These are phyloP conservation scores for Santalum album DNA, from an alignment of 164 flowering plant genomes.

Conservation along the genomic window DNA sequence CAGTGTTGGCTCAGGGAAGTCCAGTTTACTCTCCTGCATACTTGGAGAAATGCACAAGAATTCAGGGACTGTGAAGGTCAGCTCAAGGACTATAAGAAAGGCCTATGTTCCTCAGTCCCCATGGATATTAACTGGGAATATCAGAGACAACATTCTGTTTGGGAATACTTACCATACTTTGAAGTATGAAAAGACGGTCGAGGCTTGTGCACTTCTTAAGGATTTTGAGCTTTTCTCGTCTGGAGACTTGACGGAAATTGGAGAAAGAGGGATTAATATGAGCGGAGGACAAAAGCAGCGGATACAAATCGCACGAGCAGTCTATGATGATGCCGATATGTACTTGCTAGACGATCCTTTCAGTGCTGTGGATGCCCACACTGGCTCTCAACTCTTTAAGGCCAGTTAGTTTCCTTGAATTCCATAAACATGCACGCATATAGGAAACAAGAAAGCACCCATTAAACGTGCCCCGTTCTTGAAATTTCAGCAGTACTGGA, in stretches of 20 bases:
- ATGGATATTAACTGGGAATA: constrained; percentile 83
- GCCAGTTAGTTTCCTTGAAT: constrained; percentile 24
- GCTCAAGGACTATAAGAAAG: constrained; percentile 48
- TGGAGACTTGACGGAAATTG: constrained; percentile 89
- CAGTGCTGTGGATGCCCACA: constrained; percentile 99
- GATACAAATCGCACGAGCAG: constrained; percentile 94
- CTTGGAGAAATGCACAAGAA: constrained; percentile 77
- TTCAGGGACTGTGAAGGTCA: constrained; percentile 61
- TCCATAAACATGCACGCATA: too few species aligned
- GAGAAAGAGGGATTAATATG: constrained; percentile 97
- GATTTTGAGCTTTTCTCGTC: constrained; percentile 79
- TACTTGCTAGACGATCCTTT: constrained; percentile 96
- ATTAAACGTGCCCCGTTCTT: too few species aligned
- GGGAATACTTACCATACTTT: constrained; percentile 48
- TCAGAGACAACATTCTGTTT: constrained; percentile 76
- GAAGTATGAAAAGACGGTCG: constrained; percentile 54
- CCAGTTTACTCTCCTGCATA: constrained; percentile 75
- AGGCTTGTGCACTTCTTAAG: constrained; percentile 80
- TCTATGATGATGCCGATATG: constrained; percentile 90
- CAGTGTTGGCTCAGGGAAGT: constrained; percentile 91
- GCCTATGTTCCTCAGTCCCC: constrained; percentile 97
- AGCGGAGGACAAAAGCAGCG: constrained; percentile 99
- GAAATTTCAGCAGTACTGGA: too few species aligned
- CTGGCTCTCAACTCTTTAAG: constrained; percentile 86
- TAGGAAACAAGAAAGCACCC: too few species aligned